Base-by-base conservation (phyloP, 2,329 filamentous ascomycete genomes). In the Sphaerulina musiva region DNA sequence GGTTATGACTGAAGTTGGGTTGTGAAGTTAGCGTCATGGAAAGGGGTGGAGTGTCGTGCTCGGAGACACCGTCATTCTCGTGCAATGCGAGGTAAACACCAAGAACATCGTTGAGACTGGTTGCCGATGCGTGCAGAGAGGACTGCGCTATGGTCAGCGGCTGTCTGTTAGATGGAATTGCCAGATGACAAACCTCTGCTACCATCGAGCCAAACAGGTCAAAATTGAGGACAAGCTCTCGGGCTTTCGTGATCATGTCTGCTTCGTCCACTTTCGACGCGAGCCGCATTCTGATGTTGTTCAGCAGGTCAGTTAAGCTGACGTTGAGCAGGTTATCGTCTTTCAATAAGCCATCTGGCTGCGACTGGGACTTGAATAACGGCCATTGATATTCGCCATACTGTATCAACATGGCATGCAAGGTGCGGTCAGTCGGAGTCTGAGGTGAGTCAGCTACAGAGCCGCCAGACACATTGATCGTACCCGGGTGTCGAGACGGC, bases 51-150 rank as follows among this genome's bases (percentile, higher is more conserved):
- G 79, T 75, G 2, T 77, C 75, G 20, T 74, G 68, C 42, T 51
- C 48, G 20, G 74, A 67, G 40, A 74, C 68, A 23, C 76, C 80
- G 64, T 85, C 83, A 63, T 86, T 83, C 32, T 74, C 74, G 59
- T 79, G 76, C 44, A 87, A 70, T 12, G 75, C 73, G 54, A 83
- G 68, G 62, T 84, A 84, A 44, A 85, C 66, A 49, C 80, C 75
- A 55, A 86, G 69, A 43, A 87, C 72, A 53, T 83, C 75, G 44
- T 76, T 71, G 48, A 86, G 71, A 46, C 78, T 77, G 57, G 79
- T 69, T 62, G 75, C 70, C 60, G 73, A 70, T 46, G 75, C 67
- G 64, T 77, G 69, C 39, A 69, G 66, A 42, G 77, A 80, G 64
- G 77, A 75, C 48, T 51, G 48, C 40, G 48, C 17, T n/a, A 51